Evolutionary conservation across 2,329 filamentous ascomycete species (phyloP).

Genomic region (Dendrostoma leiphaemia): DNA sequence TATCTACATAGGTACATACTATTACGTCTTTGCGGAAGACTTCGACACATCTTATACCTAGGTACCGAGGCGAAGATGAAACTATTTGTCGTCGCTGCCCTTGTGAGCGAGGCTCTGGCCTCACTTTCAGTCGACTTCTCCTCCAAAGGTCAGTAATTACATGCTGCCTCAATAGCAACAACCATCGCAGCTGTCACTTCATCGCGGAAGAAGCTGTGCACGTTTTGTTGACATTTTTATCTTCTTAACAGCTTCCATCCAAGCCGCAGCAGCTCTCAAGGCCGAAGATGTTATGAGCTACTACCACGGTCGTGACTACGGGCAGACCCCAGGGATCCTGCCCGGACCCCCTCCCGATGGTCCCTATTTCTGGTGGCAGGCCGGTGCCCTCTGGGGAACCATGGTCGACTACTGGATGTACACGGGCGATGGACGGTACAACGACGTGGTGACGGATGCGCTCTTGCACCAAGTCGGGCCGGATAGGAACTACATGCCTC

Average conservation of each 20-base stretch:
- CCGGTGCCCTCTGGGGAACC: constrained; percentile 29
- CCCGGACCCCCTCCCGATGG: constrained; percentile 29
- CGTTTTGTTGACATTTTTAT: background rate
- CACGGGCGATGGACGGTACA: constrained; percentile 49
- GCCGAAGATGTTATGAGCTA: constrained; percentile 29
- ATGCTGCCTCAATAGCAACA: background rate
- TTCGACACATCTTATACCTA: too few relatives aligned
- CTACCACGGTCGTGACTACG: constrained; percentile 30
- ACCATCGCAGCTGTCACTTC: too few relatives aligned
- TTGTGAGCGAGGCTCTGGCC: background rate
- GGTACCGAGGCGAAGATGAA: background rate
- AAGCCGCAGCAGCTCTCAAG: constrained; percentile 13
- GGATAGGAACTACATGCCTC: constrained; percentile 48
- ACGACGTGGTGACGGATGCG: constrained; percentile 42
- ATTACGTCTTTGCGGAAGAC: too few relatives aligned
- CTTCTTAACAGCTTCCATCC: background rate
- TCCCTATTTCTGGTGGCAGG: constrained; percentile 37
- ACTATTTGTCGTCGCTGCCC: background rate
- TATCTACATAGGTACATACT: too few relatives aligned
- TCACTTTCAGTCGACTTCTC: background rate
- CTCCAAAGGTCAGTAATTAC: background rate
- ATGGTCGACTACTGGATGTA: constrained; percentile 39
- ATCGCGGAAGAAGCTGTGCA: background rate
- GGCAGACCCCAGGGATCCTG: constrained; percentile 29
- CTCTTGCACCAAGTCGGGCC: constrained; percentile 46